Conservation (phyloP, 140 eudicot species). For the Oenanthe javanica region DNA sequence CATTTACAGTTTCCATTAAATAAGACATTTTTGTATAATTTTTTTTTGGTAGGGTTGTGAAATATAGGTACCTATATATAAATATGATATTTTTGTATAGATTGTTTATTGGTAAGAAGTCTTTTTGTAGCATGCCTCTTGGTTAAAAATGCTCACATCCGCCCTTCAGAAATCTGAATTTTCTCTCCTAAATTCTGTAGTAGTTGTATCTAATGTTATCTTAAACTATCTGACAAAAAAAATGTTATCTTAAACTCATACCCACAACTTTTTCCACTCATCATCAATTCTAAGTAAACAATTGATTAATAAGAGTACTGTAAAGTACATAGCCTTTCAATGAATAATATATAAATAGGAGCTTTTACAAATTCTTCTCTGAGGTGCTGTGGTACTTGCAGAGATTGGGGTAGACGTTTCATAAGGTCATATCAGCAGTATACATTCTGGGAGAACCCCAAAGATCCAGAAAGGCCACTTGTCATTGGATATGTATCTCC, state of each 20-base stretch:
- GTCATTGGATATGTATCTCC: constrained; percentile 95
- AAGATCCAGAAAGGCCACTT: constrained; percentile 88
- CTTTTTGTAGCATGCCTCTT: not conserved
- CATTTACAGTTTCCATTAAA: not conserved
- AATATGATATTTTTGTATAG: not conserved
- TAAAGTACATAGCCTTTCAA: not conserved
- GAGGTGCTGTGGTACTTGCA: constrained; percentile 30
- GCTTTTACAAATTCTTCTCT: not conserved
- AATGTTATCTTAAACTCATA: not conserved
- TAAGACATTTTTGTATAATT: not conserved
- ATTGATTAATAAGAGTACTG: not conserved
- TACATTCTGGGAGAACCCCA: constrained; percentile 79
- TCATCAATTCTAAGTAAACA: not conserved
- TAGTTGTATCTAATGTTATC: not conserved
- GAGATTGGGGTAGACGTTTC: constrained; percentile 94
- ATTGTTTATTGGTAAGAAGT: not conserved
- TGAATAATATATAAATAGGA: not conserved
- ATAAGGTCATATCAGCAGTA: constrained; percentile 72
- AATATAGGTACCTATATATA: too few relatives aligned
- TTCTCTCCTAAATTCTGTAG: not conserved
- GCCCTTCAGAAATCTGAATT: not conserved
- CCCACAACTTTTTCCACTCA: not conserved
- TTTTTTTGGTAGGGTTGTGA: not conserved
- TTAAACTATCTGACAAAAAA: too few relatives aligned
- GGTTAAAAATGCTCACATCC: not conserved